Evolutionary conservation across 2,329 filamentous ascomycete genomes (phyloP), one percentile per base, ranked within the genome.

Genomic region (Hortaea sp.): DNA sequence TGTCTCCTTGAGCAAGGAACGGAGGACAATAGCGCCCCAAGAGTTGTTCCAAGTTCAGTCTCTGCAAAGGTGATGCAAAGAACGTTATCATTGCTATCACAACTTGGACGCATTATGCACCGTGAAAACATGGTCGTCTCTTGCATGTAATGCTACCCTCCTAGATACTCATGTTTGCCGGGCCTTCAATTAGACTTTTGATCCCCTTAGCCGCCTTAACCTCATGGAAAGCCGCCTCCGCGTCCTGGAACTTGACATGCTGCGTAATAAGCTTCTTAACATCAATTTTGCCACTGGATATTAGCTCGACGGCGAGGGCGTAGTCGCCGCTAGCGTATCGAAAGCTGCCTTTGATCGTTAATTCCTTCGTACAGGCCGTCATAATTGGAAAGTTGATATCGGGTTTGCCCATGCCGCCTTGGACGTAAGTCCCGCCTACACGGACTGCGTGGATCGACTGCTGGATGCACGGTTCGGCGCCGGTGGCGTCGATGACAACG

Each of bases 311-410:
- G 6, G 86, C 88, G 10, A 88, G 77, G 63, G 82, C 78, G 68
- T 95, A 95, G 66, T 95, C 89, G 27, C 88, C 50, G 3, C 49
- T 41, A 4, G 48, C 50, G 28, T 57, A 58, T 31, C 54, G 45
- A 45, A 58, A 58, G 82, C 83, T 88, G 27, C 88, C 88, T 61
- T 82, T 84, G 41, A 84, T 75, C 11, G 81, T 90, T 44, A 94
- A 73, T 71, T 95, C 89, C 71, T 95, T 95, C 43, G 81, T 75
- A 66, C 87, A 94, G 58, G 92, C 73, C 7, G 84, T 82, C 79
- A 89, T 85, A 64, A 95, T 94, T 47, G 89, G 89, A 71, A 94
- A 94, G 11, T 68, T 84, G 64, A 94, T 88, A 59, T 94, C 85
- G 37, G 79, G 67, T 62, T 82, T 83, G 60, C 89, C 89, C 87